Base-by-base conservation (phyloP, 2,329 filamentous ascomycete genomes). In the Emydomyces testavorans region DNA sequence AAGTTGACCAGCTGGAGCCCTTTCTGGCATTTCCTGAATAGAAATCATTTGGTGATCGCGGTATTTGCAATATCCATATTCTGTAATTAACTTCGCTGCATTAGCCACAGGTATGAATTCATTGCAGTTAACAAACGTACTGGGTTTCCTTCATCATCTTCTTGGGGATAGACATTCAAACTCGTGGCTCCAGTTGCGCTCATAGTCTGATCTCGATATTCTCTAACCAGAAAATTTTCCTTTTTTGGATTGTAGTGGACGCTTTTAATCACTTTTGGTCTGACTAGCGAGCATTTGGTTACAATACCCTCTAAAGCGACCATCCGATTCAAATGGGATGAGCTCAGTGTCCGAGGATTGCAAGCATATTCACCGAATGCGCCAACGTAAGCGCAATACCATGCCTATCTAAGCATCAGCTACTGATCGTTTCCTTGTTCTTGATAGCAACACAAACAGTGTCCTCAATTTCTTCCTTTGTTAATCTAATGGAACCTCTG, bases 11-110 rank as follows among this genome's bases (percentile, higher is more conserved):
- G 92, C 90, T 46, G 92, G 92, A 1, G 92, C 92, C 57, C 90
- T 77, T 67, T 98, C 92, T 0, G 92, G 92, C 92, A 98, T 98
- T 71, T 98, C 92, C 68, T 98, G 92, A 56, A 98, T 95, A 0
- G 90, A 95, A 51, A 98, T 87, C 13, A 86, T 94, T 66, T 98
- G 92, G 63, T 98, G 92, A 64, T 98, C 92, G 61, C 90, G 78
- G 68, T 95, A 98, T 43, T 84, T 92, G 64, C 83, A 93, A 69
- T 93, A 90, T 20, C 92, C 92, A 64, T 96, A 98, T 63, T 98
- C 92, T 2, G 92, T 98, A 50, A 87, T 78, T 16, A 98, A 75
- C 69, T 77, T 53, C 28, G 21, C 24, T 13, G 21, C 8, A 34
- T 45, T 31, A 50, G 46, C 29, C 16, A 51, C 18, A 31, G 11